Base-by-base conservation (phyloP, 2,329 filamentous ascomycete species). In the Aspergillus terreus region DNA sequence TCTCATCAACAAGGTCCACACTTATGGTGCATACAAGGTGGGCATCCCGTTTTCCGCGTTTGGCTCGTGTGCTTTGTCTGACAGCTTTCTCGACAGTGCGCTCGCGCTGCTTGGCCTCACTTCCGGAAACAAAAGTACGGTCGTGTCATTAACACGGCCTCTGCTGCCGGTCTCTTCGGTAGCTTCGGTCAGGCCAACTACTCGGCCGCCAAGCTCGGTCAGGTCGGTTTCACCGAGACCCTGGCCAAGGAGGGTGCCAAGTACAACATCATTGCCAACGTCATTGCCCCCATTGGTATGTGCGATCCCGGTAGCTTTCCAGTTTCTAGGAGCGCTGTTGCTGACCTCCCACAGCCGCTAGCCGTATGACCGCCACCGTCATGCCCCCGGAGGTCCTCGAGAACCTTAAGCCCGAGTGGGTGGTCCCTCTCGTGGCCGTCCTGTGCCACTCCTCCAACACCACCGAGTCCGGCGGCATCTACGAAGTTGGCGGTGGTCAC, bases 101-200 rank as follows among this genome's bases (percentile, higher is more conserved):
- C 94, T 55, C 86, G 85, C 72, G 94, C 94, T 57, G 94, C 94
- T 47, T 99, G 94, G 92, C 91, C 92, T 54, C 81, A 97, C 75
- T 97, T 99, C 82, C 84, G 92, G 68, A 97, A 97, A 79, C 94
- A 99, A 77, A 97, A 96, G 83, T 99, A 90, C 71, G 94, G 94
- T 58, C 85, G 94, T 64, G 81, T 99, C 61, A 96, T 99, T 77
- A 97, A 95, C 81, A 97, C 94, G 21, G 85, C 92, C 35, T 97
- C 92, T n/a, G 91, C 91, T 51, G 92, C 94, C 56, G 94, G 94
- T 65, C 81, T 99, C 49, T 97, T 95, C 71, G 94, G 94, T 66
- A 94, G 84, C 76, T 97, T 96, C 68, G 94, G 92, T 60, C 92
- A 97, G 78, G 84, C 86, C 71, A 97, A 96, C 77, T 99, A 99